Evolutionary conservation across 352 stramenopile species (phyloP).

Genomic region (Labyrinthula sp.): DNA sequence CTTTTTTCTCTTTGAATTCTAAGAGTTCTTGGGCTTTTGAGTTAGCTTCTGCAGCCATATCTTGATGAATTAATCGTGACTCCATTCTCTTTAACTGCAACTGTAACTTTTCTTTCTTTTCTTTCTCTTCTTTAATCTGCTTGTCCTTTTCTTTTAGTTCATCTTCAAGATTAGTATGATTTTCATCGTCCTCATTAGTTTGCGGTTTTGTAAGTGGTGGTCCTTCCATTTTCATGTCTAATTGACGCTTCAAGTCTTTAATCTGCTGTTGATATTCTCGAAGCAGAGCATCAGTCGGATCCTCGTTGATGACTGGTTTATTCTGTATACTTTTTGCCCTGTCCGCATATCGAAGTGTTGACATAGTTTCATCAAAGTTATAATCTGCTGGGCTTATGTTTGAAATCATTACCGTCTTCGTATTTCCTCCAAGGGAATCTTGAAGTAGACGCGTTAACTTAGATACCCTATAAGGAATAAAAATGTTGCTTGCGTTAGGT

Average conservation of each 20-base stretch:
- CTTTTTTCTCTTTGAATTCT: constrained; percentile 23
- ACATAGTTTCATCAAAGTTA: constrained; percentile 85
- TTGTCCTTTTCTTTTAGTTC: constrained; percentile 27
- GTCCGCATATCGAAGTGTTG: constrained; percentile 83
- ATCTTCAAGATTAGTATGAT: constrained; percentile 27
- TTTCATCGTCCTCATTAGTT: not conserved
- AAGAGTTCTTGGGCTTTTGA: constrained; percentile 15
- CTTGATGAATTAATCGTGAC: constrained; percentile 26
- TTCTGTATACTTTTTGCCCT: constrained; percentile 93
- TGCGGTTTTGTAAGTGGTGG: not conserved
- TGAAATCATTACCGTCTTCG: constrained; percentile 85
- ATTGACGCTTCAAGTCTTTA: constrained; percentile 64
- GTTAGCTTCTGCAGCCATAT: constrained; percentile 24
- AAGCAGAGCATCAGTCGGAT: constrained; percentile 72
- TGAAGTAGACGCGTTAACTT: constrained; percentile 82
- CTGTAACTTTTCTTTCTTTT: constrained; percentile 26
- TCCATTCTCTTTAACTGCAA: constrained; percentile 27
- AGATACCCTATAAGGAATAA: constrained; percentile 87
- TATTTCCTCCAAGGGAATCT: constrained; percentile 81
- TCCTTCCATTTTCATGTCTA: constrained; percentile 32
- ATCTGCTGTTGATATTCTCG: constrained; percentile 59
- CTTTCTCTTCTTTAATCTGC: constrained; percentile 19
- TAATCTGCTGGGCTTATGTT: constrained; percentile 77
- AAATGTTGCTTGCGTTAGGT: constrained; percentile 30
- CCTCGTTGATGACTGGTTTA: constrained; percentile 81